Conservation (phyloP, 257 asterid genomes). For the Lycium ferocissimum region DNA sequence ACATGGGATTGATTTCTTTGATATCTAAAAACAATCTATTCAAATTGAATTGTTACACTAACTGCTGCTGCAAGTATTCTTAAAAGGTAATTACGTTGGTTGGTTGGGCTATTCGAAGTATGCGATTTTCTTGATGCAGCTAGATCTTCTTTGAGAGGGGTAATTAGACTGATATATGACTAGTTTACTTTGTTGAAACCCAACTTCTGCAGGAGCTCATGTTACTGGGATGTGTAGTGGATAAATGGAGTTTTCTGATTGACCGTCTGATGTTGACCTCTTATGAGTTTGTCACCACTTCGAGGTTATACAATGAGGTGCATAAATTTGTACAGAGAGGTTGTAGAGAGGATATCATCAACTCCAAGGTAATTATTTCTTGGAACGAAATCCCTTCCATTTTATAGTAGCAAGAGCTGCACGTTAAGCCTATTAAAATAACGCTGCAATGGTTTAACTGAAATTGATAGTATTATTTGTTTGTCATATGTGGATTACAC, state of each 20-base stretch:
- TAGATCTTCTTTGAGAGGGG: slow-evolving; percentile 3
- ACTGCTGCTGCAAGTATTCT: slow-evolving; percentile 9
- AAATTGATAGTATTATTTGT: neutral
- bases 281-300: slow-evolving; percentile 48
- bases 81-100: neutral
- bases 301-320: slow-evolving; percentile 61
- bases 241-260: slow-evolving; percentile 65
- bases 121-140: neutral
- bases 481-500: neutral
- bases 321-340: slow-evolving; percentile 45
- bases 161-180: neutral
- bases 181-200: slow-evolving; percentile 19
- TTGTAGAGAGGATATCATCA: slow-evolving; percentile 48
- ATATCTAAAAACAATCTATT: neutral
- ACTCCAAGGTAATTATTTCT: slow-evolving; percentile 53
- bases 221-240: slow-evolving; percentile 64
- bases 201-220: slow-evolving; percentile 66
- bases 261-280: slow-evolving; percentile 61
- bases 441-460: neutral
- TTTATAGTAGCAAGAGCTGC: neutral
- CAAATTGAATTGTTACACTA: neutral
- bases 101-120: neutral
- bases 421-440: neutral
- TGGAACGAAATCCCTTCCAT: neutral
- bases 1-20: neutral